These are phyloP conservation scores for Eucalyptus polybractea DNA, from an alignment of 345 rosid genomes.

Conservation along the genomic window DNA sequence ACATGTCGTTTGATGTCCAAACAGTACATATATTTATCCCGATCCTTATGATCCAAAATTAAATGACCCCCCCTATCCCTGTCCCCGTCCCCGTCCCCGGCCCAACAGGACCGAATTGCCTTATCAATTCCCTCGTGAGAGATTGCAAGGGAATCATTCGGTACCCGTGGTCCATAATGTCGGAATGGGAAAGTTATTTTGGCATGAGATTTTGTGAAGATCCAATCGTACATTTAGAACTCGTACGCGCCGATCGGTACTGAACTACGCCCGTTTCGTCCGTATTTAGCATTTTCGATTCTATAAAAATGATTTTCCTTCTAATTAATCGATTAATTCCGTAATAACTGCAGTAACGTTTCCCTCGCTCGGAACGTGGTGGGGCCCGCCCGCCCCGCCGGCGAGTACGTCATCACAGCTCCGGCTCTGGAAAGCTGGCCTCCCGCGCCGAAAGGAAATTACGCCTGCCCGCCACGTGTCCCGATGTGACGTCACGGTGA, in stretches of 20 bases:
- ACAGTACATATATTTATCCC: background rate
- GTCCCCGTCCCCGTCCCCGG: rapidly evolving
- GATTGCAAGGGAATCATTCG: background rate
- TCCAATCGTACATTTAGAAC: background rate
- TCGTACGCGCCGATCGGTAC: background rate
- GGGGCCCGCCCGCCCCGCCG: background rate
- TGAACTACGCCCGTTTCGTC: background rate
- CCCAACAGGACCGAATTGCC: background rate
- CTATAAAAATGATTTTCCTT: background rate
- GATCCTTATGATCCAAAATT: background rate
- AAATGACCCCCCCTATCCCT: background rate
- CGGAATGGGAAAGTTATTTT: background rate
- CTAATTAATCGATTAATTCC: background rate
- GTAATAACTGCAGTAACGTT: background rate
- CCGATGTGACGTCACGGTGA: background rate
- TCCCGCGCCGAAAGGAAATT: background rate
- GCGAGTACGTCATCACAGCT: background rate
- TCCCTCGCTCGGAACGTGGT: background rate
- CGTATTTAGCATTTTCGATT: background rate
- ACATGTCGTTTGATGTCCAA: background rate
- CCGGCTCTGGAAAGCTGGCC: background rate
- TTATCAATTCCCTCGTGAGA: rapidly evolving
- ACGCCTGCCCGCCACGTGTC: background rate
- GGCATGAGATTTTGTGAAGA: background rate
- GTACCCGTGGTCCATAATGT: background rate